Percentiles rank a stretch among this genome's conserved stretches.
Evolutionary conservation across 2,329 filamentous ascomycete genomes (phyloP).

Genomic region (Penicillium corylophilum): DNA sequence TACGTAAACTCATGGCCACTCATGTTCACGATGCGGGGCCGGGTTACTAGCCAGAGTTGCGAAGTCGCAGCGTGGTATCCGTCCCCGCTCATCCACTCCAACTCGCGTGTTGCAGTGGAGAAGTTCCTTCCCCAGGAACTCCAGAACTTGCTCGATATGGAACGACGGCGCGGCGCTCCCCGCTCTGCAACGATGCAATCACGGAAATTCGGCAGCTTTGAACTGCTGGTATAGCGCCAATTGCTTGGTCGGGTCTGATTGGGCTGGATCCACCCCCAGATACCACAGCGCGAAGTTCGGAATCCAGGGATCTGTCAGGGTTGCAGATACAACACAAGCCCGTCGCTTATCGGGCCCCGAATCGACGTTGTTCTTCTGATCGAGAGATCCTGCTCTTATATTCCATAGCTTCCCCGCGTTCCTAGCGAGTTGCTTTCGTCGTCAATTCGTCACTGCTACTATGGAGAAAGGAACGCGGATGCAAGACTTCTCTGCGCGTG

Average conservation of each 20-base stretch:
- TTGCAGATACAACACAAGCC: conserved; percentile 1
- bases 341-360: conserved; percentile 1
- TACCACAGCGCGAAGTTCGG: conserved; percentile 3
- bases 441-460: neutral
- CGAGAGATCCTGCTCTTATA: neutral
- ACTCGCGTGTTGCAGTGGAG: conserved; percentile 1
- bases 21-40: neutral
- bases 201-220: neutral
- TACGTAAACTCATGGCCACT: neutral
- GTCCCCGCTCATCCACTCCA: too few relatives aligned
- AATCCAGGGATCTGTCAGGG: conserved; percentile 13
- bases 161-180: conserved; percentile 1
- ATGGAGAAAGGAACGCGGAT: conserved; percentile 9
- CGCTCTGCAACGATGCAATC: neutral
- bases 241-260: neutral
- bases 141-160: conserved; percentile 9
- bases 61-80: too few relatives aligned
- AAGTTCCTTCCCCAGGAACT: conserved; percentile 3
- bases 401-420: too few relatives aligned
- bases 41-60: too few relatives aligned
- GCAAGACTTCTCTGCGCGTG: conserved; percentile 12
- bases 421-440: neutral
- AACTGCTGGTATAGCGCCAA: neutral
- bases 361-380: neutral
- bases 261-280: conserved; percentile 6